A percentile compares a stretch with the other conserved stretches of the same genome.
phyloP scores from a whole-genome alignment of 2,329 filamentous ascomycete species.

The Aureobasidium sp. region DNA sequence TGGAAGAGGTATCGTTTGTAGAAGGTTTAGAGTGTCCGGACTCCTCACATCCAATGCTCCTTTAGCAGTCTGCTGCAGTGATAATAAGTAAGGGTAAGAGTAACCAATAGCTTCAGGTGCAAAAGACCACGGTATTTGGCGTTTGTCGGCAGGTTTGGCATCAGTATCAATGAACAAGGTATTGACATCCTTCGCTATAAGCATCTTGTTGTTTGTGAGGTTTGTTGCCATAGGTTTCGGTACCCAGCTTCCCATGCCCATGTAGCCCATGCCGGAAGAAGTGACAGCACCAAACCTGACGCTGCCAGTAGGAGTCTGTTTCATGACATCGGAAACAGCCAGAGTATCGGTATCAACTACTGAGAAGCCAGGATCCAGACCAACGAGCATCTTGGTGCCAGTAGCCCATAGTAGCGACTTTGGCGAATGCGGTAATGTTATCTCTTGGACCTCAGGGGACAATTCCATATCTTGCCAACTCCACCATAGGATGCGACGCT shows the following conservation, averaged over 20 bases:
- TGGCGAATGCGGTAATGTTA: constrained; percentile 72
- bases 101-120: constrained; percentile 90
- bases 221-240: constrained; percentile 82
- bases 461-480: constrained; percentile 95
- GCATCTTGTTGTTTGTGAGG: constrained; percentile 71
- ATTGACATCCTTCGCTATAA: constrained; percentile 97
- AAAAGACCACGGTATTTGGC: constrained; percentile 83
- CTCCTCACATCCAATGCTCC: constrained; percentile 85
- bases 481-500: constrained; percentile 83
- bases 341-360: constrained; percentile 75
- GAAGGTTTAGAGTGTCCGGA: constrained; percentile 77
- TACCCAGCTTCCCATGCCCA: constrained; percentile 85
- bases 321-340: constrained; percentile 67
- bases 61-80: constrained; percentile 67
- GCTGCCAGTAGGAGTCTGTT: constrained; percentile 61
- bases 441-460: constrained; percentile 61
- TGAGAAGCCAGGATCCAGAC: constrained; percentile 85
- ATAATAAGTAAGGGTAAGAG: constrained; percentile 91
- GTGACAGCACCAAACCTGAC: constrained; percentile 71
- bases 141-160: constrained; percentile 71
- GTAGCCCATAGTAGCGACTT: constrained; percentile 87
- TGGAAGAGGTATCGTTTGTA: constrained; percentile 76
- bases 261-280: constrained; percentile 87
- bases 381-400: constrained; percentile 77
- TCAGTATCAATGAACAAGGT: constrained; percentile 82